Percentiles rank a stretch among this genome's conserved stretches.
Conservation (phyloP, 441 rosid genomes). For the Erodium trifolium region DNA sequence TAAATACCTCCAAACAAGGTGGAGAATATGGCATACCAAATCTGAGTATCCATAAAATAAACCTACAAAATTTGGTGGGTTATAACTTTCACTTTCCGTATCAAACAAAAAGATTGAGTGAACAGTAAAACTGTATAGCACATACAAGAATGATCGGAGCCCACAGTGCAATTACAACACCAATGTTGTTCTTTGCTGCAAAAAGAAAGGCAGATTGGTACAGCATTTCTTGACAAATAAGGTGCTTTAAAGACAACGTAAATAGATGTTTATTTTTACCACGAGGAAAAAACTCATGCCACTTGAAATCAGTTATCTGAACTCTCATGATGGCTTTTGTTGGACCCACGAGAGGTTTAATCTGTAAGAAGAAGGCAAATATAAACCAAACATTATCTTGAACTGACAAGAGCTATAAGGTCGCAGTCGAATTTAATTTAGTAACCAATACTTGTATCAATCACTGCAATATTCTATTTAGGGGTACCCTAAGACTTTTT, state of each 20-base stretch:
- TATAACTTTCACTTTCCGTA: too few relatives aligned
- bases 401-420: too few relatives aligned
- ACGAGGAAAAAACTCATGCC: constrained; percentile 40
- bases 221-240: constrained; percentile 8
- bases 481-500: too few relatives aligned
- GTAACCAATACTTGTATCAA: not conserved
- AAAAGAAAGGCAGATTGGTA: constrained; percentile 22
- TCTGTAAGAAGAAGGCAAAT: constrained; percentile 40
- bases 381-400: not conserved
- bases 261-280: constrained; percentile 35
- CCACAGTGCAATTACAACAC: constrained; percentile 95
- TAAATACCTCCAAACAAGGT: constrained; percentile 96
- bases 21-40: constrained; percentile 99
- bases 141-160: constrained; percentile 94
- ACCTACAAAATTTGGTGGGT: constrained; percentile 38
- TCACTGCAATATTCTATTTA: not conserved
- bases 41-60: constrained; percentile 14
- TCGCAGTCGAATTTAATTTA: too few relatives aligned
- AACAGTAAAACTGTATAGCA: constrained; percentile 13
- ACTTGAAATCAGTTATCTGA: constrained; percentile 52
- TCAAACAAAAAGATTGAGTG: constrained; percentile 13
- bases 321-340: constrained; percentile 74
- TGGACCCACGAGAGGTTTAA: constrained; percentile 91
- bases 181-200: constrained; percentile 96
- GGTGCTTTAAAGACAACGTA: constrained; percentile 4